Evolutionary conservation across 148 eudicot genomes (phyloP), one percentile per base, ranked within the genome.

Genomic region (Rheum nobile): DNA sequence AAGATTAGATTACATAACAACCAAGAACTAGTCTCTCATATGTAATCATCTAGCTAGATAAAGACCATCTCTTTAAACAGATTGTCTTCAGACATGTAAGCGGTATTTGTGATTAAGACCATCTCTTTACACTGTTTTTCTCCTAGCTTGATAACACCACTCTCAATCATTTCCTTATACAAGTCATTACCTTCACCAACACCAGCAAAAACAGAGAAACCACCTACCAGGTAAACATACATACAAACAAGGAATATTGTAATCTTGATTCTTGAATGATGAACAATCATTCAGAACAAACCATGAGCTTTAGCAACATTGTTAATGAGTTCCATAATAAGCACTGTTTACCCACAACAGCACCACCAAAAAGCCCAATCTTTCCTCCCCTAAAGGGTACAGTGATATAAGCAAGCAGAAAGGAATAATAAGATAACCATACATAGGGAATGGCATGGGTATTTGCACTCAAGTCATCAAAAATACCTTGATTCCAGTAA

Each of bases 71-170:
- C n/a, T n/a, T n/a, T n/a, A n/a, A n/a, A n/a, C n/a, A n/a, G n/a
- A n/a, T n/a, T n/a, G n/a, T n/a, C n/a, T n/a, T n/a, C n/a, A n/a
- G n/a, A n/a, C n/a, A n/a, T n/a, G n/a, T n/a, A n/a, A n/a, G n/a
- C n/a, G n/a, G n/a, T n/a, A n/a, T n/a, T n/a, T n/a, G n/a, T n/a
- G n/a, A n/a, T n/a, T n/a, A n/a, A n/a, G n/a, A n/a, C n/a, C n/a
- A n/a, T n/a, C n/a, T n/a, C n/a, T n/a, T n/a, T n/a, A n/a, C n/a
- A n/a, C 93, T 93, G 98, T 79, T 93, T 86, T 29, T 91, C 98
- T 76, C 89, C 98, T 44, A 93, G 98, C 98, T 91, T 91, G 79
- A 94, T 94, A 82, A 94, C 98, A 82, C 97, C 97, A 87, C 97
- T 91, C 78, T 94, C 97, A 73, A 89, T 89, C 98, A 94, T 94